These are phyloP conservation scores for Lactifluus rugatus DNA, from an alignment of 768 basidiomycete species.

Conservation along the genomic window DNA sequence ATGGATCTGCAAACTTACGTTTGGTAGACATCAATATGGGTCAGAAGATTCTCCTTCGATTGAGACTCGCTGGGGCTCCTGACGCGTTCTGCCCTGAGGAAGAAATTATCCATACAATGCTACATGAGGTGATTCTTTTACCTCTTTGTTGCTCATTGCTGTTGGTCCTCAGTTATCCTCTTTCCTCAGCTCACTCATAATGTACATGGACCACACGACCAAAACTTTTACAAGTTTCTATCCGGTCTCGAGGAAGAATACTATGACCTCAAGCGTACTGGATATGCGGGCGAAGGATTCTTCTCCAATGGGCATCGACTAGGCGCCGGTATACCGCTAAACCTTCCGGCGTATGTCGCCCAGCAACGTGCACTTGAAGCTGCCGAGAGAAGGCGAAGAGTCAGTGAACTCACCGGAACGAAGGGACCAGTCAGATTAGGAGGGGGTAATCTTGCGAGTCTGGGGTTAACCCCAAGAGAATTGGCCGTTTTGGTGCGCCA, in stretches of 20 bases:
- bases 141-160: not conserved
- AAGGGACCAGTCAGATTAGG: slow-evolving; percentile 47
- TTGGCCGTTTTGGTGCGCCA: slow-evolving; percentile 56
- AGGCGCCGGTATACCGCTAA: slow-evolving; percentile 57
- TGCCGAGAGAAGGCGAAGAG: slow-evolving; percentile 60
- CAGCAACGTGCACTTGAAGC: slow-evolving; percentile 63
- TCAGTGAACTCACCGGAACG: slow-evolving; percentile 36
- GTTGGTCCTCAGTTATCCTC: not conserved
- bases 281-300: slow-evolving; percentile 91
- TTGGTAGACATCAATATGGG: slow-evolving; percentile 67
- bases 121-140: slow-evolving; percentile 59
- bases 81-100: slow-evolving; percentile 70
- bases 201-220: slow-evolving; percentile 84
- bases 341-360: slow-evolving; percentile 57
- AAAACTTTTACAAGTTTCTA: slow-evolving; percentile 68
- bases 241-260: slow-evolving; percentile 76
- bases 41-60: slow-evolving; percentile 70
- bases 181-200: slow-evolving; percentile 69
- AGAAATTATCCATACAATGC: slow-evolving; percentile 72
- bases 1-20: slow-evolving; percentile 7
- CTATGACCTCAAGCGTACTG: slow-evolving; percentile 63
- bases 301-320: slow-evolving; percentile 62
- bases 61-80: slow-evolving; percentile 60
- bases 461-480: slow-evolving; percentile 53
- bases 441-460: slow-evolving; percentile 33